Percentiles rank a stretch among this genome's conserved stretches.
These are phyloP conservation scores for Gossypium rotundifolium DNA, from an alignment of 345 rosid species.

Conservation along the genomic window DNA sequence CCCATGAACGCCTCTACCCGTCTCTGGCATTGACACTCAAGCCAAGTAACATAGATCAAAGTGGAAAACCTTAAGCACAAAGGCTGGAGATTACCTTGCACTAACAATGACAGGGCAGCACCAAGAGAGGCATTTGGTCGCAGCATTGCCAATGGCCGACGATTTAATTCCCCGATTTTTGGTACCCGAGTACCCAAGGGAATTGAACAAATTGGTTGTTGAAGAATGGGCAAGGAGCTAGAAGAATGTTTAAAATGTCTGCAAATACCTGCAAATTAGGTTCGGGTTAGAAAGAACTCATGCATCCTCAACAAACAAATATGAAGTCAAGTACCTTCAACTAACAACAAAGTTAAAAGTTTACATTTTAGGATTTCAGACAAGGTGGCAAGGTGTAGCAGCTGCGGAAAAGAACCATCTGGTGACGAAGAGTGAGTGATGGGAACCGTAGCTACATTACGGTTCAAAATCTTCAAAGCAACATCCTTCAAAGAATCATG, in stretches of 20 bases:
- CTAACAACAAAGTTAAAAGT: slow-evolving; percentile 18
- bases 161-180: slow-evolving; percentile 67
- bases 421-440: slow-evolving; percentile 48
- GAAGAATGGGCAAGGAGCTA: slow-evolving; percentile 86
- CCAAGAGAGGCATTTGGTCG: slow-evolving; percentile 68
- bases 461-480: slow-evolving; percentile 72
- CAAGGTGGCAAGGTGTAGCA: slow-evolving; percentile 88
- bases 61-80: slow-evolving; percentile 1
- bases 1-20: no score
- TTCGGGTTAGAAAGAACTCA: slow-evolving; percentile 21
- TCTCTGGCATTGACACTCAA: no score
- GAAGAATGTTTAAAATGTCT: slow-evolving; percentile 87
- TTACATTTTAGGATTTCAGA: slow-evolving; percentile 88
- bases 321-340: not conserved
- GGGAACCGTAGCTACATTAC: slow-evolving; percentile 73
- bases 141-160: slow-evolving; percentile 56
- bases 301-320: slow-evolving; percentile 9
- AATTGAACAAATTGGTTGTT: slow-evolving; percentile 73
- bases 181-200: slow-evolving; percentile 94
- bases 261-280: slow-evolving; percentile 70
- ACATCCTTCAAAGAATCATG: slow-evolving; percentile 79
- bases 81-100: slow-evolving; percentile 47
- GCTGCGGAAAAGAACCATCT: slow-evolving; percentile 68
- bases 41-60: no score
- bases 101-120: slow-evolving; percentile 61